Evolutionary conservation across 768 basidiomycete genomes (phyloP), one percentile per base, ranked within the genome.

Genomic region (Tubosaeta brunneosetosa): DNA sequence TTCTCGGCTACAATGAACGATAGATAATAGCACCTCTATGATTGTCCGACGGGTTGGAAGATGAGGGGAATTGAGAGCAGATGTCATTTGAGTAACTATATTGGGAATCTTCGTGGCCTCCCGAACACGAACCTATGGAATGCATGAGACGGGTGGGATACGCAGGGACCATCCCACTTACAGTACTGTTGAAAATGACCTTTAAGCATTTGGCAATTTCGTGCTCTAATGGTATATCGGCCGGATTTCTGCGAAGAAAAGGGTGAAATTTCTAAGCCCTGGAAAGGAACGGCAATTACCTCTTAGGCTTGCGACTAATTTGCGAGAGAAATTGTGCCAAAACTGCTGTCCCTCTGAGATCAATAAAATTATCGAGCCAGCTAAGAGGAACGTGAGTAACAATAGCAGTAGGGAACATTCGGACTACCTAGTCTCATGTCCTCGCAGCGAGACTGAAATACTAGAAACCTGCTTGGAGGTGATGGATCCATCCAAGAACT

Each of bases 151-250:
- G 3, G 22, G 33, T 26, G 33, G 43, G 17, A 48, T 26, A 33
- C 4, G 14, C 25, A 44, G 47, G 16, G 3, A 48, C 52, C 50
- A 52, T 22, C 42, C 57, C 55, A 70, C 78, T 61, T 56, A 84
- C 84, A 45, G 65, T 64, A 61, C 72, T 78, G 61, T 94, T 94
- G 37, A 97, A 74, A 26, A 95, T 86, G 26, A 82, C 82, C 63
- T 83, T 87, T 55, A 98, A 69, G 67, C 91, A 93, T 69, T 93
- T 95, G 52, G 88, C 80, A 47, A 94, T 74, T 71, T 97, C 95
- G 47, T 91, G 83, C 68, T 98, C 95, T 22, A 97, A 71, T 13
- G 71, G 67, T 33, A 80, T 77, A 62, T 97, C 93, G 16, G 70
- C 66, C 46, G 83, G 34, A 19, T 14, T 57, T 50, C 61, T 54